Conservation (phyloP, 148 eudicot species). For the Rheum nobile region DNA sequence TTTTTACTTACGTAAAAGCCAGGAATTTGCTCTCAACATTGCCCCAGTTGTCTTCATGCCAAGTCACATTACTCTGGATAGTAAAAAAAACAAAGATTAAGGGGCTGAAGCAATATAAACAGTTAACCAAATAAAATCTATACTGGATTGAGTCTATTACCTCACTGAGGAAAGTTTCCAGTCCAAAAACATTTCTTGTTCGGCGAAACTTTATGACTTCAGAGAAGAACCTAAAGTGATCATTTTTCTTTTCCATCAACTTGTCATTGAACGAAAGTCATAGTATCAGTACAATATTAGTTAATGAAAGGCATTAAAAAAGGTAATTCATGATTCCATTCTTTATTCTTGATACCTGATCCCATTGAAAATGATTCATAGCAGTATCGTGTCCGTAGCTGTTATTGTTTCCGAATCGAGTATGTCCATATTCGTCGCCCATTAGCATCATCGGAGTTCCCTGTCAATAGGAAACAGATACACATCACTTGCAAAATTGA, state of each 20-base stretch:
- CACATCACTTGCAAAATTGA: not conserved
- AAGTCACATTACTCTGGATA: slow-evolving; percentile 62
- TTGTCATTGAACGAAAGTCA: slow-evolving; percentile 18
- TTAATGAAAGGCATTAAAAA: not conserved
- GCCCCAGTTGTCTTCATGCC: slow-evolving; percentile 97
- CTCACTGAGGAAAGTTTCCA: slow-evolving; percentile 57
- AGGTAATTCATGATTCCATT: not conserved
- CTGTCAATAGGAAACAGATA: slow-evolving; percentile 23
- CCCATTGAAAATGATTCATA: slow-evolving; percentile 91
- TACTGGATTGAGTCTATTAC: slow-evolving; percentile 20
- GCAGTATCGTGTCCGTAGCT: slow-evolving; percentile 89
- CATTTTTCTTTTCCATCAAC: slow-evolving; percentile 55
- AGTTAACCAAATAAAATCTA: not conserved
- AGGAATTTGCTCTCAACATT: slow-evolving; percentile 87
- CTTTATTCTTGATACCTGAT: slow-evolving; percentile 42
- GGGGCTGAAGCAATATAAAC: not conserved
- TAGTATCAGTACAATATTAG: not conserved
- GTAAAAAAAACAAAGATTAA: not conserved
- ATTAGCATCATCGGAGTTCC: slow-evolving; percentile 99
- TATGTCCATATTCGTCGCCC: slow-evolving; percentile 99
- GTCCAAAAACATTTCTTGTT: slow-evolving; percentile 40
- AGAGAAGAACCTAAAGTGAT: slow-evolving; percentile 77
- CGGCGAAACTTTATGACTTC: slow-evolving; percentile 68
- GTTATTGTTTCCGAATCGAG: slow-evolving; percentile 91
- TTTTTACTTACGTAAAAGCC: slow-evolving; percentile 73